Evolutionary conservation across 1,284 basidiomycete genomes (phyloP).

Genomic region (Moniliella sp.): DNA sequence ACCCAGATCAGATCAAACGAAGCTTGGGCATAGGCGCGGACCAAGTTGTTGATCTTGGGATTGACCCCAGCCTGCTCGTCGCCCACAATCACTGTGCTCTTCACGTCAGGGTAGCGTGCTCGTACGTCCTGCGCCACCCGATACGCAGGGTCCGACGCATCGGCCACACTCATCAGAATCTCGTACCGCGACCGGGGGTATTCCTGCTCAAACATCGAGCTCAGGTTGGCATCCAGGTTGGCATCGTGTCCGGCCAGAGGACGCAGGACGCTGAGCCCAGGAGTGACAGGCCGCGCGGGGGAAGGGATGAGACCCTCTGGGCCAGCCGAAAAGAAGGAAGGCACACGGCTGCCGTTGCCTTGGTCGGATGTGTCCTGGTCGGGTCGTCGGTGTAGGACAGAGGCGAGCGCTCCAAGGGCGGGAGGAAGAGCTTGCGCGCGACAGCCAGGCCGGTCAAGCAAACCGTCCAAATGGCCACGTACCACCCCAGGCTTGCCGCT

Average conservation of each 20-base stretch:
- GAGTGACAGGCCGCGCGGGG: slow-evolving; percentile 40
- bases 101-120: slow-evolving; percentile 15
- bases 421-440: slow-evolving; percentile 46
- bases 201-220: slow-evolving; percentile 23
- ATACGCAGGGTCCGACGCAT: slow-evolving; percentile 20
- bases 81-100: slow-evolving; percentile 17
- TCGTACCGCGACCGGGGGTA: slow-evolving; percentile 22
- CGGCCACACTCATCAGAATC: slow-evolving; percentile 21
- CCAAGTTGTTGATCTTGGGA: slow-evolving; percentile 91
- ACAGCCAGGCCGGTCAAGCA: slow-evolving; percentile 53
- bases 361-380: too few relatives aligned
- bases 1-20: slow-evolving; percentile 83
- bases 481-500: slow-evolving; percentile 46
- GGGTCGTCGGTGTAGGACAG: slow-evolving; percentile 69
- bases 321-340: too few relatives aligned
- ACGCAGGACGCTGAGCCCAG: slow-evolving; percentile 24
- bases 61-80: slow-evolving; percentile 54
- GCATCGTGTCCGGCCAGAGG: slow-evolving; percentile 27
- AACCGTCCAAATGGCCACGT: slow-evolving; percentile 49
- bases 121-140: slow-evolving; percentile 16
- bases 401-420: slow-evolving; percentile 39
- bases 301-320: too few relatives aligned
- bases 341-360: too few relatives aligned
- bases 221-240: slow-evolving; percentile 24
- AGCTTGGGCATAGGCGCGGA: slow-evolving; percentile 55